A percentile compares a stretch with the other conserved stretches of the same genome.
phyloP scores from a whole-genome alignment of 257 asterid species.

The Primulina huaijiensis region DNA sequence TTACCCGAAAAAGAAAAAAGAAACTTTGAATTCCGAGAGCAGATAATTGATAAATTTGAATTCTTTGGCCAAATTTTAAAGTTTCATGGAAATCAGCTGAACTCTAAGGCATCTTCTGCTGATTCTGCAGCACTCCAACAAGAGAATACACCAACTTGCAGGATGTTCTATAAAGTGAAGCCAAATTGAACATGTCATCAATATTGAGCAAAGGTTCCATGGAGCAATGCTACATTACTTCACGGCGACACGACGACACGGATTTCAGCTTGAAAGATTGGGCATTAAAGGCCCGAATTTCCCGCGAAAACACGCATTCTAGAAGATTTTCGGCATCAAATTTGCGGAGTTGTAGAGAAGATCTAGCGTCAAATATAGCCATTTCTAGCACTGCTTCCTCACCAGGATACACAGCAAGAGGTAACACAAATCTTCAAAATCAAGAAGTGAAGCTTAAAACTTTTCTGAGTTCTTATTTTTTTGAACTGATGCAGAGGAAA shows the following conservation, averaged over 20 bases:
- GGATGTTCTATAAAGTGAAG: not conserved
- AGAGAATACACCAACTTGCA: not conserved
- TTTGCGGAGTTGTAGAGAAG: slow-evolving; percentile 38
- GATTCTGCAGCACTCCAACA: slow-evolving; percentile 22
- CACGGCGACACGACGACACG: slow-evolving; percentile 21
- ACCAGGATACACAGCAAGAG: slow-evolving; percentile 1
- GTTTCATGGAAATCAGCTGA: slow-evolving; percentile 26
- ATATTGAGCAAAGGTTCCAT: slow-evolving; percentile 10
- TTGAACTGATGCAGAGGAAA: slow-evolving; percentile 54
- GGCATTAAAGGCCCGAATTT: slow-evolving; percentile 48
- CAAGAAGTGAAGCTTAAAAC: not conserved
- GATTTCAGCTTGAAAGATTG: slow-evolving; percentile 55
- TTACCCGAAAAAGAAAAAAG: not conserved
- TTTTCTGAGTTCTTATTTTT: not conserved
- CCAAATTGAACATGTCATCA: not conserved
- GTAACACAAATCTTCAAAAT: not conserved
- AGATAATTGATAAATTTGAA: slow-evolving; percentile 34
- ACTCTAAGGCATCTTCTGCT: slow-evolving; percentile 28
- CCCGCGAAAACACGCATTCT: slow-evolving; percentile 45
- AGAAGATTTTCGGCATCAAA: slow-evolving; percentile 53
- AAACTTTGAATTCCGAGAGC: not conserved
- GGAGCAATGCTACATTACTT: slow-evolving; percentile 33
- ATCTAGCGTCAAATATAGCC: not conserved
- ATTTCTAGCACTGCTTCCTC: not conserved
- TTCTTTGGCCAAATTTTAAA: slow-evolving; percentile 29